Percentiles rank a stretch among this genome's conserved stretches.
Evolutionary conservation across 1,284 basidiomycete species (phyloP).

Genomic region (Ustilago bromivora): DNA sequence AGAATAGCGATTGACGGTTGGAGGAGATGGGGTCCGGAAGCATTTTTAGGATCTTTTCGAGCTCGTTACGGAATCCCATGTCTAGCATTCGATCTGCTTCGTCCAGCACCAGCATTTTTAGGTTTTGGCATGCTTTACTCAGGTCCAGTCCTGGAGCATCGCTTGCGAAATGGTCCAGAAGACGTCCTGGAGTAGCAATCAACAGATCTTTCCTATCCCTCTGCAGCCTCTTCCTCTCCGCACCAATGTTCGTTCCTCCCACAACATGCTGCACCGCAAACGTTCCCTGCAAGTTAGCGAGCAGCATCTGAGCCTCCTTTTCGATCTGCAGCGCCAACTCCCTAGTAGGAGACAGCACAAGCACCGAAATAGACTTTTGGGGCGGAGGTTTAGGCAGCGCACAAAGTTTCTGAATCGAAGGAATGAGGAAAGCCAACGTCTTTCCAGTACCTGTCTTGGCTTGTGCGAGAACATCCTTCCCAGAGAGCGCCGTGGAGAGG

Average conservation of each 20-base stretch:
- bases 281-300: conserved; percentile 44
- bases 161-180: conserved; percentile 72
- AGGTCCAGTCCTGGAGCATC: conserved; percentile 61
- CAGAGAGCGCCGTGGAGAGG: conserved; percentile 71
- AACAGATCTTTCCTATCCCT: conserved; percentile 70
- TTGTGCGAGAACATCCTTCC: conserved; percentile 76
- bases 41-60: conserved; percentile 64
- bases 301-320: conserved; percentile 61
- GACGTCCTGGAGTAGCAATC: conserved; percentile 73
- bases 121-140: conserved; percentile 58
- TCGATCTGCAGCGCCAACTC: conserved; percentile 72
- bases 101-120: conserved; percentile 71
- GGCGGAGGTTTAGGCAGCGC: conserved; percentile 44
- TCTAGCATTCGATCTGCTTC: conserved; percentile 73
- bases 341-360: conserved; percentile 72
- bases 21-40: conserved; percentile 69
- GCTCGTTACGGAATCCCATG: conserved; percentile 65
- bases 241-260: conserved; percentile 71
- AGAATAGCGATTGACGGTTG: conserved; percentile 72
- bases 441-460: conserved; percentile 96
- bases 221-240: conserved; percentile 66
- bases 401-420: conserved; percentile 78
- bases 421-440: conserved; percentile 89
- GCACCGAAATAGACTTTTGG: conserved; percentile 59
- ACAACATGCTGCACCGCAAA: conserved; percentile 70